Conservation (phyloP, 257 asterid species). For the Hygrophila difformis region DNA sequence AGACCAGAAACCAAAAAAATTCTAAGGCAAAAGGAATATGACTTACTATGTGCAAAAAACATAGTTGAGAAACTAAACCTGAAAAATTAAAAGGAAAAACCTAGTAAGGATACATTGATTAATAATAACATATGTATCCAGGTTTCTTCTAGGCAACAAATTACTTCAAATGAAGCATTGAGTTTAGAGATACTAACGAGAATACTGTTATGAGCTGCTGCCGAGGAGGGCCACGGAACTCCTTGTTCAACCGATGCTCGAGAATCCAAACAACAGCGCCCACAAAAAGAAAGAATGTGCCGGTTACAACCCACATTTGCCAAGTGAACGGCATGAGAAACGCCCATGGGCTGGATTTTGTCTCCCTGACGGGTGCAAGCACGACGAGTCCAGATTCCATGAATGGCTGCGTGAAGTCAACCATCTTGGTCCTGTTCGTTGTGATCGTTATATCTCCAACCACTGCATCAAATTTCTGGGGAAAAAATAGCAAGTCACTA, state of each 20-base stretch:
- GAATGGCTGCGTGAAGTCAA: conserved; percentile 92
- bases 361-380: conserved; percentile 50
- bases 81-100: conserved; percentile 26
- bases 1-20: no score
- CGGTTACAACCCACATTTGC: conserved; percentile 95
- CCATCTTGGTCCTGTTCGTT: conserved; percentile 76
- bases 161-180: no score
- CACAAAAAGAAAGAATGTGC: conserved; percentile 63
- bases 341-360: conserved; percentile 76
- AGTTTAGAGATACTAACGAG: conserved; percentile 38
- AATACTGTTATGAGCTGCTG: conserved; percentile 67
- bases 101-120: no score
- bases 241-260: conserved; percentile 75
- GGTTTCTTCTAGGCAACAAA: no score
- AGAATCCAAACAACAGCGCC: conserved; percentile 97
- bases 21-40: background rate
- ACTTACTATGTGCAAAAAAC: conserved; percentile 96
- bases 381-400: conserved; percentile 91
- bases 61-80: conserved; percentile 98
- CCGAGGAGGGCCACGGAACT: conserved; percentile 93
- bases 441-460: conserved; percentile 89
- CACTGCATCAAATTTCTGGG: conserved; percentile 81
- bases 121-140: no score
- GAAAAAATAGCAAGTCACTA: conserved; percentile 1
- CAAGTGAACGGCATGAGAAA: conserved; percentile 84